Evolutionary conservation across 352 stramenopile species (phyloP).

Genomic region (Phytophthora boehmeriae): DNA sequence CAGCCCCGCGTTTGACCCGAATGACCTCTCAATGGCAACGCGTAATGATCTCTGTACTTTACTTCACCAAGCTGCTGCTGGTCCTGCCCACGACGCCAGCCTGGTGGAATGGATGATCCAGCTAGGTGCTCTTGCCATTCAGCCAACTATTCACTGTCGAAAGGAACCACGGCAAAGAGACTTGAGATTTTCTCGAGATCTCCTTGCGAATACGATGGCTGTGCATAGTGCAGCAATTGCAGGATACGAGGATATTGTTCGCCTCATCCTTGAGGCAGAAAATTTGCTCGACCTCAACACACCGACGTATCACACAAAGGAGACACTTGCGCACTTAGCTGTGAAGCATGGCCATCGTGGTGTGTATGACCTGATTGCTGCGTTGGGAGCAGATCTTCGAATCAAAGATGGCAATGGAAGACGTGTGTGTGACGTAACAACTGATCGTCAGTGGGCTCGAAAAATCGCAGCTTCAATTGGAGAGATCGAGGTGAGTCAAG

Average conservation of each 20-base stretch:
- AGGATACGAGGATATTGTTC: constrained; percentile 24
- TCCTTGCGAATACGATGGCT: constrained; percentile 22
- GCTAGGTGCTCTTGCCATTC: constrained; percentile 27
- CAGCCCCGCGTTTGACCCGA: neutral
- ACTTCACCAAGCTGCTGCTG: constrained; percentile 39
- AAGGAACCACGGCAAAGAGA: constrained; percentile 7
- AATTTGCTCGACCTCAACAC: constrained; percentile 38
- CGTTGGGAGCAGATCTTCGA: constrained; percentile 21
- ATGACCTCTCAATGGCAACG: neutral
- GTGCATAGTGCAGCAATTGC: constrained; percentile 27
- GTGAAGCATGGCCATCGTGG: constrained; percentile 26
- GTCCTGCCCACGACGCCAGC: constrained; percentile 24
- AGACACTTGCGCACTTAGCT: constrained; percentile 33
- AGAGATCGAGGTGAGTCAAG: constrained; percentile 13
- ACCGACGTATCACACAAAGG: constrained; percentile 27
- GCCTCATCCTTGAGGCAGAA: constrained; percentile 33
- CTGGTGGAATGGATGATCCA: constrained; percentile 51
- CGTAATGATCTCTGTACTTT: constrained; percentile 17
- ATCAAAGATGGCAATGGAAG: constrained; percentile 22
- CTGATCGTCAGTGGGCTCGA: constrained; percentile 8
- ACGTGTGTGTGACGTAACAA: constrained; percentile 25
- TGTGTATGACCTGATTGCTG: constrained; percentile 19
- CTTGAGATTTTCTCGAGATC: neutral
- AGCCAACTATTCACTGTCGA: constrained; percentile 22
- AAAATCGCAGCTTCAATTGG: constrained; percentile 14